These are phyloP conservation scores for Solanum chacoense DNA, from an alignment of 305 asterid species.

Conservation along the genomic window DNA sequence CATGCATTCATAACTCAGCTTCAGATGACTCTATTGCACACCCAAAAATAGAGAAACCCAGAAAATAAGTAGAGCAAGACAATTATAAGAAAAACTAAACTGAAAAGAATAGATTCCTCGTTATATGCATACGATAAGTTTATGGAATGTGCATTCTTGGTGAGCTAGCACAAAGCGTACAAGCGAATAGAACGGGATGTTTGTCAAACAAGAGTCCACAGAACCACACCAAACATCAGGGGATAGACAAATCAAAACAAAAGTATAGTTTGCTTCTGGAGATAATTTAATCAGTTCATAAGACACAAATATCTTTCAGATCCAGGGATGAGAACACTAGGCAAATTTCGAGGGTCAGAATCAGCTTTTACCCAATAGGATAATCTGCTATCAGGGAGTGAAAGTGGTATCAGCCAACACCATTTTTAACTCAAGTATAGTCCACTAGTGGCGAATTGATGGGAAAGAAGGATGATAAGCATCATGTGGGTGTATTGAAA, in stretches of 20 bases:
- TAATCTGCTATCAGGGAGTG: background rate
- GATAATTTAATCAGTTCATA: background rate
- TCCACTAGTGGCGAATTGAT: background rate
- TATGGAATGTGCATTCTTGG: background rate
- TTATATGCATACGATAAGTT: background rate
- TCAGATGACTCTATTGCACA: background rate
- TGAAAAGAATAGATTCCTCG: background rate
- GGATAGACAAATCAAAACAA: background rate
- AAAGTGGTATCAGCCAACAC: background rate
- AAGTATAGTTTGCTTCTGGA: background rate
- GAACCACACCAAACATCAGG: background rate
- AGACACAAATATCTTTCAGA: background rate
- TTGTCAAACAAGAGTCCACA: background rate
- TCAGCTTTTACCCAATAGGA: background rate
- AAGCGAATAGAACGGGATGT: background rate
- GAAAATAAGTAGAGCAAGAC: background rate
- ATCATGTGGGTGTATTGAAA: background rate
- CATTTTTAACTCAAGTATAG: background rate
- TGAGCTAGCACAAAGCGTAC: background rate
- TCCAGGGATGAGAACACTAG: background rate
- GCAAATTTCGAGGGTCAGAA: background rate
- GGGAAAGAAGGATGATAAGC: background rate
- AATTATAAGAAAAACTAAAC: background rate
- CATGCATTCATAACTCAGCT: background rate
- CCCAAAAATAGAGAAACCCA: background rate